A percentile compares a stretch with the other conserved stretches of the same genome.
Conservation (phyloP, 805 yeast genomes). For the Pichia deserticola region DNA sequence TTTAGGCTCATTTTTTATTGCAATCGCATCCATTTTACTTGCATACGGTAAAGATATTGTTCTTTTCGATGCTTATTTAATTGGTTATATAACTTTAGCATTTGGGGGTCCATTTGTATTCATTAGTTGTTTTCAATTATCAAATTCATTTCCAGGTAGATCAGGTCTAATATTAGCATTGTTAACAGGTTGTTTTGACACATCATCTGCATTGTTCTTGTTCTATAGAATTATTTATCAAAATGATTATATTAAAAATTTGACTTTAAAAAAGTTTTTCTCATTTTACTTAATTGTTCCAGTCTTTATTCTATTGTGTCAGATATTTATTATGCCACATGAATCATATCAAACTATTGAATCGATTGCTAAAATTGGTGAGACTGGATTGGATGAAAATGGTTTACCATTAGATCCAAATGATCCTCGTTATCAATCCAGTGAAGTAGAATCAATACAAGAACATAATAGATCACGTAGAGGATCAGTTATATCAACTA, state of each 20-base stretch:
- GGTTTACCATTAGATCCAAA: slow-evolving; percentile 51
- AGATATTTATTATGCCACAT: slow-evolving; percentile 71
- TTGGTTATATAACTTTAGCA: slow-evolving; percentile 72
- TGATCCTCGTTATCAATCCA: slow-evolving; percentile 25
- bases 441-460: slow-evolving; percentile 9
- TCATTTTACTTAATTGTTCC: slow-evolving; percentile 66
- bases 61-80: slow-evolving; percentile 54
- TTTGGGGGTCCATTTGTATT: slow-evolving; percentile 93
- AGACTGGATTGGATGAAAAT: slow-evolving; percentile 67
- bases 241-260: slow-evolving; percentile 25
- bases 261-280: slow-evolving; percentile 57
- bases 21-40: slow-evolving; percentile 41
- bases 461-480: slow-evolving; percentile 27
- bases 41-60: slow-evolving; percentile 18
- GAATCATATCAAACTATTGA: slow-evolving; percentile 69
- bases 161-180: slow-evolving; percentile 79
- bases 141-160: slow-evolving; percentile 75
- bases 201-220: slow-evolving; percentile 83
- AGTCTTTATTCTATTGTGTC: slow-evolving; percentile 64
- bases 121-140: slow-evolving; percentile 82
- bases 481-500: slow-evolving; percentile 31
- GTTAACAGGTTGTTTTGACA: slow-evolving; percentile 89
- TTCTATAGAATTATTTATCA: slow-evolving; percentile 63
- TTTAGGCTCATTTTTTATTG: slow-evolving; percentile 57
- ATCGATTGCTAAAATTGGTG: slow-evolving; percentile 57